Conservation (phyloP, 371 early-diverging fungal species). For the Rhizopus sp. region DNA sequence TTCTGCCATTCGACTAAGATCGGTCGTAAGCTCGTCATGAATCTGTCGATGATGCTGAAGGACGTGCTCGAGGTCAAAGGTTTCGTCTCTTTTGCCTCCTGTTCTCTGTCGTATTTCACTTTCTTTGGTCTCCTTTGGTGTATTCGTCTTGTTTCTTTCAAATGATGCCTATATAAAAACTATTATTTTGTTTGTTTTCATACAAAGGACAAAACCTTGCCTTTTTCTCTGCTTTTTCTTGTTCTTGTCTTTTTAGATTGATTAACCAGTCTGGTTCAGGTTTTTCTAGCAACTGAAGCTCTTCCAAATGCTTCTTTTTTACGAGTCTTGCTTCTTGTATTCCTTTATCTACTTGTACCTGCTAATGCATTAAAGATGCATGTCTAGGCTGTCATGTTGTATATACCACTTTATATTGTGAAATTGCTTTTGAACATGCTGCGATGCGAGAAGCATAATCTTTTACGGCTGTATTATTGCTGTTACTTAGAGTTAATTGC, state of each 20-base stretch:
- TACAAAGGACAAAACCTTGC: neutral
- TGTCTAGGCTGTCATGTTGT: neutral
- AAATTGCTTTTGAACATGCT: constrained; percentile 9
- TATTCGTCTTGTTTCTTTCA: constrained; percentile 7
- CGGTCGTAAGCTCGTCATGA: constrained; percentile 70
- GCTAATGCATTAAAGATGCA: constrained; percentile 13
- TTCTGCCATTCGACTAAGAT: constrained; percentile 65
- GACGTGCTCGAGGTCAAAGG: constrained; percentile 53
- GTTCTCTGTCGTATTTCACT: constrained; percentile 3
- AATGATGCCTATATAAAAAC: constrained; percentile 8
- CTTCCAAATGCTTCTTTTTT: constrained; percentile 33
- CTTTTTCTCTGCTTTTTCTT: constrained; percentile 10
- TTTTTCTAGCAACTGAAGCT: constrained; percentile 25
- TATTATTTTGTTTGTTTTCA: neutral
- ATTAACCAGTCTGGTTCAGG: constrained; percentile 44
- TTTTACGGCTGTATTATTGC: neutral
- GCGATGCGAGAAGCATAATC: constrained; percentile 12
- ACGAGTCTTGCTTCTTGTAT: constrained; percentile 25
- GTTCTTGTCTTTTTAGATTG: constrained; percentile 17
- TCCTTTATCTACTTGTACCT: constrained; percentile 33
- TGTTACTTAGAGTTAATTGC: neutral
- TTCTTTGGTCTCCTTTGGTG: constrained; percentile 6
- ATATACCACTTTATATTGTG: constrained; percentile 22
- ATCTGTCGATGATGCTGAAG: constrained; percentile 66
- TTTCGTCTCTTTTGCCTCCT: constrained; percentile 23